These are phyloP conservation scores for Aotearoamyces nothofagi DNA, from an alignment of 2,329 filamentous ascomycete genomes.

Conservation along the genomic window DNA sequence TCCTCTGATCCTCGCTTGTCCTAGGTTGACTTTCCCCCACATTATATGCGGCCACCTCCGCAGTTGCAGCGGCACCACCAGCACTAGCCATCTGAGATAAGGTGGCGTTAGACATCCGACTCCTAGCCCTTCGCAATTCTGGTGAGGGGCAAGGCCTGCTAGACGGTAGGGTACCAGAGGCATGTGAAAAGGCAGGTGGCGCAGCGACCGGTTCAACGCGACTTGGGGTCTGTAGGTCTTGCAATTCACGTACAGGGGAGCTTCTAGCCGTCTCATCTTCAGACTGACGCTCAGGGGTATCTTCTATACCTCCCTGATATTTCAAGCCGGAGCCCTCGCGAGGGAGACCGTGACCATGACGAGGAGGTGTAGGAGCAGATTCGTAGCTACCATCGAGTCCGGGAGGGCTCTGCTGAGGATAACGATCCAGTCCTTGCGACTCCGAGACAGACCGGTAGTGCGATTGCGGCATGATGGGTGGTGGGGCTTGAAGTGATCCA, in stretches of 20 bases:
- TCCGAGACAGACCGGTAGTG: slow-evolving; percentile 20
- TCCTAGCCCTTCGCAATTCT: slow-evolving; percentile 67
- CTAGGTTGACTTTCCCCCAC: slow-evolving; percentile 20
- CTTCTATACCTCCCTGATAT: slow-evolving; percentile 28
- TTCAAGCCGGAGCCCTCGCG: slow-evolving; percentile 19
- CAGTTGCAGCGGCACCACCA: slow-evolving; percentile 27
- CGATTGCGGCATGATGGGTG: slow-evolving; percentile 3
- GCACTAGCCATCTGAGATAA: slow-evolving; percentile 66
- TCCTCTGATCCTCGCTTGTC: slow-evolving; percentile 10
- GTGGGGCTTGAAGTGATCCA: slow-evolving; percentile 8
- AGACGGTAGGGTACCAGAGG: slow-evolving; percentile 52
- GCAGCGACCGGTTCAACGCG: slow-evolving; percentile 57
- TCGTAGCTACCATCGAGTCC: slow-evolving; percentile 15
- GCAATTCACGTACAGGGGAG: slow-evolving; percentile 33
- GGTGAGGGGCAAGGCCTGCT: slow-evolving; percentile 59
- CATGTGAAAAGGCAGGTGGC: slow-evolving; percentile 69
- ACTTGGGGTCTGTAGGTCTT: slow-evolving; percentile 39
- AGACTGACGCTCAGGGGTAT: slow-evolving; percentile 38
- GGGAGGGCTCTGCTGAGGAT: slow-evolving; percentile 8
- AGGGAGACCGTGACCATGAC: slow-evolving; percentile 8
- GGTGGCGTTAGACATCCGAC: slow-evolving; percentile 69
- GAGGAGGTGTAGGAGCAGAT: slow-evolving; percentile 12
- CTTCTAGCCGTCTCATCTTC: slow-evolving; percentile 32
- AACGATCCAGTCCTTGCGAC: slow-evolving; percentile 13
- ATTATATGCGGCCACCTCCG: slow-evolving; percentile 16